Evolutionary conservation across 2,329 filamentous ascomycete species (phyloP).

Genomic region (Magnaporthiopsis rhizophila): DNA sequence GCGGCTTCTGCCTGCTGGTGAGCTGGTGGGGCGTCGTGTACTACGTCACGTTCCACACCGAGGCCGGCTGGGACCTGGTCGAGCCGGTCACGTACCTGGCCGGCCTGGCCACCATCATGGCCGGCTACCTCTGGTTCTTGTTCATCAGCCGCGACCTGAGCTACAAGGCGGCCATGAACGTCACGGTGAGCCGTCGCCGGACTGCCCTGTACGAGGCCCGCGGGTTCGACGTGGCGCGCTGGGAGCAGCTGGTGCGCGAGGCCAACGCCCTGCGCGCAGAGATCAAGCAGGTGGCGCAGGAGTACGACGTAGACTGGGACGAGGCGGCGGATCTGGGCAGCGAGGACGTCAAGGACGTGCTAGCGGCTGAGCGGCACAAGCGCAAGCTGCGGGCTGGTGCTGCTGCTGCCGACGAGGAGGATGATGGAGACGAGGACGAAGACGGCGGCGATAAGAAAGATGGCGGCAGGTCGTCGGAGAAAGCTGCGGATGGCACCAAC

Average conservation of each 20-base stretch:
- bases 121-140: constrained; percentile 87
- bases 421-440: constrained; percentile 29
- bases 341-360: constrained; percentile 52
- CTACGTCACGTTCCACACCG: constrained; percentile 61
- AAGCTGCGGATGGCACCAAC: constrained; percentile 10
- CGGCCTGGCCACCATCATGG: constrained; percentile 77
- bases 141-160: constrained; percentile 86
- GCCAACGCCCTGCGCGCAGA: constrained; percentile 70
- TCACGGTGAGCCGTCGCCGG: constrained; percentile 75
- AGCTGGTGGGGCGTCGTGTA: constrained; percentile 82
- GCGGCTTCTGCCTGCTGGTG: constrained; percentile 64
- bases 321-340: constrained; percentile 64
- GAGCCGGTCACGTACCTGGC: constrained; percentile 87
- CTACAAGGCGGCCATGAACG: constrained; percentile 78
- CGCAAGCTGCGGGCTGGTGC: constrained; percentile 26
- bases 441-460: constrained; percentile 23
- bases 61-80: constrained; percentile 83
- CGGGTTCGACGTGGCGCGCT: constrained; percentile 67
- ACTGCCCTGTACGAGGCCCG: constrained; percentile 65
- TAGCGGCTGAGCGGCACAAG: constrained; percentile 43
- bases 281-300: constrained; percentile 70
- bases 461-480: background rate
- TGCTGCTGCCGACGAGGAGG: constrained; percentile 32
- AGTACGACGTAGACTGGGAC: constrained; percentile 89
- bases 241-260: constrained; percentile 74